Evolutionary conservation across 2,329 filamentous ascomycete species (phyloP), one percentile per base, ranked within the genome.

Genomic region (Rhynchosporium agropyri): DNA sequence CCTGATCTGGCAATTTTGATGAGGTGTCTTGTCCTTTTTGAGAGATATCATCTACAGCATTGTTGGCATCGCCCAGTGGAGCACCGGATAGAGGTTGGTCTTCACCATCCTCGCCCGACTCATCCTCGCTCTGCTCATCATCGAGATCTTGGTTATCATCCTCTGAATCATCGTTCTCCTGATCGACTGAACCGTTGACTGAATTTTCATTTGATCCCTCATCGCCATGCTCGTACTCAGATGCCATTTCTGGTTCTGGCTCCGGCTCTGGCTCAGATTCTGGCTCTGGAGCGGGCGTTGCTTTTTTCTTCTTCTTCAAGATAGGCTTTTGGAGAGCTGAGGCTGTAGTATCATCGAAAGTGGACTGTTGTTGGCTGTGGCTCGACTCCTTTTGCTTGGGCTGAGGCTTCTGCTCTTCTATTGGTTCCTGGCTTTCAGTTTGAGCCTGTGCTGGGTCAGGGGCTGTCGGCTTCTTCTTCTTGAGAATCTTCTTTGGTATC

Each of bases 231-330:
- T 61, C 62, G 2, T 57, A 58, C 26, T 65, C 65, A 10, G 63
- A 60, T 28, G 62, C 65, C 42, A 67, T 66, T 57, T 67, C 68
- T 4, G 64, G 64, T 56, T 65, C 66, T 29, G 65, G 50, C 46
- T 63, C 63, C 29, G 67, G 62, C 33, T 36, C 33, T 1, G 33
- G 60, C 38, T 65, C 63, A 26, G 58, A 60, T 48, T 65, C 63
- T 26, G 64, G 67, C 36, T 58, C 63, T 42, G 67, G 63, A 28
- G 63, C 56, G 40, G 62, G 64, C 26, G 64, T 61, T 55, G 61
- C 54, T 50, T 63, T 64, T 42, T 66, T 64, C 65, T 67, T 69
- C 29, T 62, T 62, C 45, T 66, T 64, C 36, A 65, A 55, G 9
- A 65, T 46, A 45, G 64, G 54, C 53, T 67, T 61, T 38, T 61